These are phyloP conservation scores for Colletotrichum eremochloae DNA, from an alignment of 2,329 filamentous ascomycete genomes.

Conservation along the genomic window DNA sequence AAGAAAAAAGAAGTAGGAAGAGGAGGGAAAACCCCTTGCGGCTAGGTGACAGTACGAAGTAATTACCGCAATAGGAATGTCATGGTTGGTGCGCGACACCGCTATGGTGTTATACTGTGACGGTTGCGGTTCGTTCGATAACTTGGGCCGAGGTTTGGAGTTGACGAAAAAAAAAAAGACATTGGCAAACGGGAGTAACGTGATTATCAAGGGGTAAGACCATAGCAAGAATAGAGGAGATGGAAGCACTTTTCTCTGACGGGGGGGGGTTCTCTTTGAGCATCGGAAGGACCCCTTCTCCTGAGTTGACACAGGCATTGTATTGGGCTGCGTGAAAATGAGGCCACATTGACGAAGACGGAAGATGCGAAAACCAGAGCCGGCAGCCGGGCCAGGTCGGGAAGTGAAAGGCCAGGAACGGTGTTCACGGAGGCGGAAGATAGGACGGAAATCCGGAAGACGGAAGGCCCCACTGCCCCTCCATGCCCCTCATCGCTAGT, in stretches of 20 bases:
- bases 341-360: too few species aligned
- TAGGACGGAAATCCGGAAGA: constrained; percentile 24
- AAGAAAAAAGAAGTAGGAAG: too few species aligned
- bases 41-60: not conserved
- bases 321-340: not conserved
- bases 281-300: not conserved
- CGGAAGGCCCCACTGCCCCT: constrained; percentile 28
- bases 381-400: constrained; percentile 14
- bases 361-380: not conserved
- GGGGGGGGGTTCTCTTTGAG: not conserved
- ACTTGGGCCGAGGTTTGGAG: not conserved
- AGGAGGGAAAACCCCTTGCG: not conserved
- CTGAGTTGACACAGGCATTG: not conserved
- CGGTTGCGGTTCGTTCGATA: not conserved
- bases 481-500: constrained; percentile 4
- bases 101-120: not conserved
- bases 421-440: constrained; percentile 25
- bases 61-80: not conserved
- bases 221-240: not conserved
- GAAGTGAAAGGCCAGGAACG: not conserved
- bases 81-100: not conserved
- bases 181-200: not conserved
- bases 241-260: not conserved
- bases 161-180: not conserved
- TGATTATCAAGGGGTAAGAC: not conserved